Conservation (phyloP, 495 filamentous ascomycete genomes). For the Aspergillus kassunensis region DNA sequence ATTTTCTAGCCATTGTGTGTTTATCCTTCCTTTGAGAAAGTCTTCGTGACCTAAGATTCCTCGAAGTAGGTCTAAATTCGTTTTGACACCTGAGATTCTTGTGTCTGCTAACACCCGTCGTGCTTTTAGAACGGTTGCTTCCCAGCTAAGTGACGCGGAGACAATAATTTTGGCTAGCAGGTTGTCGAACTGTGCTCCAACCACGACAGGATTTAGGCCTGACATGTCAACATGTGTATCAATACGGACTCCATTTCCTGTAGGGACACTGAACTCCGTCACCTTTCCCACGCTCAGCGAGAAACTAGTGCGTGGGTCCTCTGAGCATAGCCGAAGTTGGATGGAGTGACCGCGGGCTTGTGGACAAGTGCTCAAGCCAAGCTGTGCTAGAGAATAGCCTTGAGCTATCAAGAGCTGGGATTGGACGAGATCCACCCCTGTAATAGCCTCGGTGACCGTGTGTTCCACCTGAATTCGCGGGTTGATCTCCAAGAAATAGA, state of each 20-base stretch:
- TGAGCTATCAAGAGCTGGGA: slow-evolving; percentile 53
- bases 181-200: slow-evolving; percentile 57
- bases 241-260: slow-evolving; percentile 52
- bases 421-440: slow-evolving; percentile 53
- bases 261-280: slow-evolving; percentile 47
- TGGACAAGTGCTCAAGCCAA: slow-evolving; percentile 34
- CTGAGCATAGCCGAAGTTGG: slow-evolving; percentile 56
- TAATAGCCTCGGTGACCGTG: slow-evolving; percentile 52
- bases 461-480: slow-evolving; percentile 57
- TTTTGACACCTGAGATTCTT: slow-evolving; percentile 50
- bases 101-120: slow-evolving; percentile 52
- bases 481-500: slow-evolving; percentile 66
- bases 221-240: slow-evolving; percentile 48
- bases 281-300: slow-evolving; percentile 57
- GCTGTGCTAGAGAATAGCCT: slow-evolving; percentile 39
- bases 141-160: slow-evolving; percentile 45
- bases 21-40: slow-evolving; percentile 41
- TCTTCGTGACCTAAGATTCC: slow-evolving; percentile 48
- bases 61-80: slow-evolving; percentile 50
- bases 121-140: slow-evolving; percentile 48
- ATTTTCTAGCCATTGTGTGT: slow-evolving; percentile 56
- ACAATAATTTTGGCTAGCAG: slow-evolving; percentile 61
- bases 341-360: slow-evolving; percentile 38
- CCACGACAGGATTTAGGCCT: slow-evolving; percentile 28
- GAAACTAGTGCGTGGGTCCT: slow-evolving; percentile 50